phyloP scores from a whole-genome alignment of 345 rosid species.

The Hevea brasiliensis region DNA sequence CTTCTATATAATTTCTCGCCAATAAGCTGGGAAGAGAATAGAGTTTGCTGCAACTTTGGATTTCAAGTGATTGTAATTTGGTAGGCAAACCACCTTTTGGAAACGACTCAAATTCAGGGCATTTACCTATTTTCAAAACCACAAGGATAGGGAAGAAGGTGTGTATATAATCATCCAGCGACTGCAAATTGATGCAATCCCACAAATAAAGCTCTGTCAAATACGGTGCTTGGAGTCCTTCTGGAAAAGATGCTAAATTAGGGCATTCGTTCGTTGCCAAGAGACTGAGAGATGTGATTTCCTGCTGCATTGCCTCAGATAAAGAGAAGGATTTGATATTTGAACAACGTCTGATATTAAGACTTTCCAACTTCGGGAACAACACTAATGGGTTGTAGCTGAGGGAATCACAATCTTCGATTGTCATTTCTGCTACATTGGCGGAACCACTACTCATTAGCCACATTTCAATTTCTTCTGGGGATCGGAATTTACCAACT shows the following conservation, averaged over 20 bases:
- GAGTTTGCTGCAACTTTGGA: neutral
- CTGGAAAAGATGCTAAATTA: neutral
- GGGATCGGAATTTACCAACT: neutral
- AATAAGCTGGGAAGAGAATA: neutral
- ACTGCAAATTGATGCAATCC: constrained; percentile 7
- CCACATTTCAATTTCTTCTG: neutral
- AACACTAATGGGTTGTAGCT: neutral
- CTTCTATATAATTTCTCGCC: neutral
- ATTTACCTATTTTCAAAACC: neutral
- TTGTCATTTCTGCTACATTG: neutral
- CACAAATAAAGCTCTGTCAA: neutral
- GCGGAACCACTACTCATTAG: neutral
- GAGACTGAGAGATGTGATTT: neutral
- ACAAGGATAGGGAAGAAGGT: constrained; percentile 12
- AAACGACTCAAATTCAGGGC: constrained; percentile 18
- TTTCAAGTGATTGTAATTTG: neutral
- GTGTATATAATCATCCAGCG: constrained; percentile 9
- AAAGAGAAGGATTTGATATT: neutral
- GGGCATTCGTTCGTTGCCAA: neutral
- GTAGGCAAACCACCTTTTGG: neutral
- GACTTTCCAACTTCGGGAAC: neutral
- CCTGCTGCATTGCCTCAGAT: neutral
- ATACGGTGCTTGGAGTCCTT: constrained; percentile 5
- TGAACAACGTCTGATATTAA: neutral
- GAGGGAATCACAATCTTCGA: neutral